phyloP scores from a whole-genome alignment of 805 yeast genomes.

The Myxozyma sirexii region DNA sequence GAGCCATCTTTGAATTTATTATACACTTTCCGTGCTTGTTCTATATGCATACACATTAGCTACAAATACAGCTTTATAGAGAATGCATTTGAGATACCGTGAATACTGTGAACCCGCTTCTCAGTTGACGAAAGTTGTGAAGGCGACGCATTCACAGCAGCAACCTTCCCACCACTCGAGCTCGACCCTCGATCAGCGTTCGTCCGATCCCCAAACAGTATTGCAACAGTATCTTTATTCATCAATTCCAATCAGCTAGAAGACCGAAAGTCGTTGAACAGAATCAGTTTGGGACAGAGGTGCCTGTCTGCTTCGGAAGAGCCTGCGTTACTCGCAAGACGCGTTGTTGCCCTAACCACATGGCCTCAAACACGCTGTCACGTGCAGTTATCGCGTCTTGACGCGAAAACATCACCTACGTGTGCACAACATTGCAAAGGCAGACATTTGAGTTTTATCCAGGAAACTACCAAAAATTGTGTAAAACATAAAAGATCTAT shows the following conservation, averaged over 20 bases:
- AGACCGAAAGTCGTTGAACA: too few relatives aligned
- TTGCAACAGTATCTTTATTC: background rate
- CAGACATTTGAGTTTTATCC: too few relatives aligned
- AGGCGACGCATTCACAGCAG: background rate
- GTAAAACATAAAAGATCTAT: too few relatives aligned
- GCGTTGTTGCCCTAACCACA: background rate
- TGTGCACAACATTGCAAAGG: too few relatives aligned
- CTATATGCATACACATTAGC: background rate
- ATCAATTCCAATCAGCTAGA: background rate
- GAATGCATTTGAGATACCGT: background rate
- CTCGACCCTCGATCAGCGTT: background rate
- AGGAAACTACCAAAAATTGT: too few relatives aligned
- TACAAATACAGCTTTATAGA: too few relatives aligned
- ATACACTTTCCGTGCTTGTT: constrained; percentile 1
- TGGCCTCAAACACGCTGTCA: background rate
- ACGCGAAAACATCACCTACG: too few relatives aligned
- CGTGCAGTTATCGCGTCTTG: background rate
- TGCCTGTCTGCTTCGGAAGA: background rate
- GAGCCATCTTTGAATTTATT: constrained; percentile 1
- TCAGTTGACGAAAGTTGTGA: background rate
- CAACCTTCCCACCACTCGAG: background rate
- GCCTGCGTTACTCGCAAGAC: background rate
- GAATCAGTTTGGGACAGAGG: background rate
- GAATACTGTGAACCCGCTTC: constrained; percentile 1
- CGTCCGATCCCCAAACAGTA: background rate